Percentiles rank a stretch among this genome's conserved stretches.
phyloP scores from a whole-genome alignment of 345 rosid genomes.

The Zanthoxylum bungeanum region DNA sequence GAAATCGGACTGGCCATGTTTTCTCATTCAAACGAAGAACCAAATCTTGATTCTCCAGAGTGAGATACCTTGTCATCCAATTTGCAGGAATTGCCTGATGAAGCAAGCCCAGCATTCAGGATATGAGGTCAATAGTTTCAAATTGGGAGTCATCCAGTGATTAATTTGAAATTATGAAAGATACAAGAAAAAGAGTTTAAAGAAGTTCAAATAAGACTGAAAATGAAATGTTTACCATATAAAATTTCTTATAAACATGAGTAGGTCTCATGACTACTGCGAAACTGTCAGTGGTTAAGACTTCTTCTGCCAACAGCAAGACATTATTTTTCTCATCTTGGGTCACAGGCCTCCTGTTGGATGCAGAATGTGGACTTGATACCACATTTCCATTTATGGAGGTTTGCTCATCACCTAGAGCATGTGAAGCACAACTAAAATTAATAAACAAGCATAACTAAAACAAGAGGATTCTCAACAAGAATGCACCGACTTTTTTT shows the following conservation, averaged over 20 bases:
- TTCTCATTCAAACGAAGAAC: slow-evolving; percentile 29
- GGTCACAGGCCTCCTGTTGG: slow-evolving; percentile 36
- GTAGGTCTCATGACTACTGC: slow-evolving; percentile 37
- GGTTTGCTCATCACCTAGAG: background rate
- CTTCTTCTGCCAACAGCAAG: slow-evolving; percentile 28
- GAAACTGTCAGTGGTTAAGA: slow-evolving; percentile 27
- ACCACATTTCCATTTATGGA: background rate
- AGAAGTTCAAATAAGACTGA: background rate
- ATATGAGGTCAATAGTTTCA: background rate
- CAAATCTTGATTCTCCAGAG: slow-evolving; percentile 30
- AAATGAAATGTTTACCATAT: slow-evolving; percentile 28
- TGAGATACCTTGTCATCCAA: slow-evolving; percentile 32
- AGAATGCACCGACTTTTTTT: no score
- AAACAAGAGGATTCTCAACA: background rate
- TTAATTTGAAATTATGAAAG: background rate
- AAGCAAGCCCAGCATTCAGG: background rate
- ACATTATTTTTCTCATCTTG: slow-evolving; percentile 28
- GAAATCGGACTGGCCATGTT: slow-evolving; percentile 32
- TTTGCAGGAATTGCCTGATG: slow-evolving; percentile 33
- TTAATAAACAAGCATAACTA: background rate
- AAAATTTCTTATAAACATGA: slow-evolving; percentile 30
- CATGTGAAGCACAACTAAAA: slow-evolving; percentile 6
- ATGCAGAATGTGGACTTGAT: slow-evolving; percentile 11
- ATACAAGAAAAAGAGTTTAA: background rate
- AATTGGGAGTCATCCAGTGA: background rate